These are phyloP conservation scores for Erysiphe pisi DNA, from an alignment of 2,329 filamentous ascomycete genomes.

Conservation along the genomic window DNA sequence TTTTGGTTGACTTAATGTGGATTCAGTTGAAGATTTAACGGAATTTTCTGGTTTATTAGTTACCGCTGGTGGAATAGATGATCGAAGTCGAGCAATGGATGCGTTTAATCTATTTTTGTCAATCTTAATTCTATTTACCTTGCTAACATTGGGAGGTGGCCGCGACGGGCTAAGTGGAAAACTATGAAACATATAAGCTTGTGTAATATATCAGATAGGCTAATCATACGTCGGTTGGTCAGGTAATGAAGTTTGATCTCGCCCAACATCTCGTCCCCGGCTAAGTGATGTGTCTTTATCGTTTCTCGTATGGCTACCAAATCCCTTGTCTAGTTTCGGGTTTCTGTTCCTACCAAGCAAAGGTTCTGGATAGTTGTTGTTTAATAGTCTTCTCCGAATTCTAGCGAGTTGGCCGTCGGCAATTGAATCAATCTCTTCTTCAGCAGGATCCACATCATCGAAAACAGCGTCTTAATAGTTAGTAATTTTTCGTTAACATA, in stretches of 20 bases:
- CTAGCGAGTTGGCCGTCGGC: conserved; percentile 34
- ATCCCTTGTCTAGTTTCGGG: conserved; percentile 23
- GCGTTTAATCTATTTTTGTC: background rate
- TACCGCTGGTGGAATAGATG: background rate
- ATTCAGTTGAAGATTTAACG: background rate
- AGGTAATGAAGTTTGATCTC: no score
- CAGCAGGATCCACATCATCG: conserved; percentile 32
- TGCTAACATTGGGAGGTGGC: no score
- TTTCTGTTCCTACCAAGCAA: conserved; percentile 2
- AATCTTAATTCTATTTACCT: no score
- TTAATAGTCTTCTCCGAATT: conserved; percentile 30
- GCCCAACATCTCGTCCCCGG: no score
- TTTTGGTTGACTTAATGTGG: background rate
- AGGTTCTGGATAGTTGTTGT: no score
- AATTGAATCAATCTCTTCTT: conserved; percentile 33
- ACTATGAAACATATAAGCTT: no score
- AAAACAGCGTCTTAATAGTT: conserved; percentile 31
- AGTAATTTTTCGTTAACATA: conserved; percentile 23
- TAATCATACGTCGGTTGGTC: no score
- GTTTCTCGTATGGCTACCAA: conserved; percentile 16
- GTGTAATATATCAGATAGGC: no score
- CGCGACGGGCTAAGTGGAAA: no score
- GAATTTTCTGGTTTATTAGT: background rate
- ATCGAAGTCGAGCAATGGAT: background rate
- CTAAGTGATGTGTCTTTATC: no score